phyloP scores from a whole-genome alignment of 1,284 basidiomycete genomes.

The Sphaerobolus stellatus region DNA sequence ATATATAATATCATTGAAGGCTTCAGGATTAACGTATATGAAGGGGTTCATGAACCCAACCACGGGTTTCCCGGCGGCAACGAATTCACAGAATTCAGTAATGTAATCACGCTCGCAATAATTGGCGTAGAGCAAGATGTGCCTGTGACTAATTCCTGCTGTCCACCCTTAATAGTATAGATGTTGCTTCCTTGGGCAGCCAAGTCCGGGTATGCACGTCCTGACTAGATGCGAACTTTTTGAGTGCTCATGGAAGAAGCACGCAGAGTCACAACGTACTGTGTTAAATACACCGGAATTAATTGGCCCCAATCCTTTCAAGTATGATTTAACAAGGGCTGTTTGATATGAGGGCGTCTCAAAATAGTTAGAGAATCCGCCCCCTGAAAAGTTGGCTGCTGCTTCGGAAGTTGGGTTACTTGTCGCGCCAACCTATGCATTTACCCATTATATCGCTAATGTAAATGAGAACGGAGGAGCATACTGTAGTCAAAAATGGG shows the following conservation, averaged over 20 bases:
- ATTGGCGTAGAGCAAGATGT: constrained; percentile 42
- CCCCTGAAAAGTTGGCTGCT: background rate
- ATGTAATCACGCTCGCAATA: constrained; percentile 38
- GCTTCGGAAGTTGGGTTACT: background rate
- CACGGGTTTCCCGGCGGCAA: constrained; percentile 33
- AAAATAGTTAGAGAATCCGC: background rate
- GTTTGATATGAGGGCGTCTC: background rate
- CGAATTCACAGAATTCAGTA: constrained; percentile 41
- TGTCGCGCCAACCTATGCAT: background rate
- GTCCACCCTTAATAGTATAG: constrained; percentile 27
- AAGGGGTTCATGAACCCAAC: constrained; percentile 47
- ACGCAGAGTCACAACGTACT: background rate
- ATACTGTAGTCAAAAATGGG: background rate
- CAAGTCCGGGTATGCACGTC: constrained; percentile 41
- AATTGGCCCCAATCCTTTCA: background rate
- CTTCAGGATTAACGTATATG: constrained; percentile 30
- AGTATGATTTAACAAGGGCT: background rate
- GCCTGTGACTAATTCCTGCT: constrained; percentile 28
- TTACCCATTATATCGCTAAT: background rate
- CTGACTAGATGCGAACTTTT: constrained; percentile 20
- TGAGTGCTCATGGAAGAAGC: background rate
- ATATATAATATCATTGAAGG: constrained; percentile 20
- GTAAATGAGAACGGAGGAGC: background rate
- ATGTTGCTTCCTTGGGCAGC: constrained; percentile 35
- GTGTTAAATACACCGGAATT: background rate